Evolutionary conservation across 495 filamentous ascomycete genomes (phyloP).

Genomic region (Talaromyces wortmannii): DNA sequence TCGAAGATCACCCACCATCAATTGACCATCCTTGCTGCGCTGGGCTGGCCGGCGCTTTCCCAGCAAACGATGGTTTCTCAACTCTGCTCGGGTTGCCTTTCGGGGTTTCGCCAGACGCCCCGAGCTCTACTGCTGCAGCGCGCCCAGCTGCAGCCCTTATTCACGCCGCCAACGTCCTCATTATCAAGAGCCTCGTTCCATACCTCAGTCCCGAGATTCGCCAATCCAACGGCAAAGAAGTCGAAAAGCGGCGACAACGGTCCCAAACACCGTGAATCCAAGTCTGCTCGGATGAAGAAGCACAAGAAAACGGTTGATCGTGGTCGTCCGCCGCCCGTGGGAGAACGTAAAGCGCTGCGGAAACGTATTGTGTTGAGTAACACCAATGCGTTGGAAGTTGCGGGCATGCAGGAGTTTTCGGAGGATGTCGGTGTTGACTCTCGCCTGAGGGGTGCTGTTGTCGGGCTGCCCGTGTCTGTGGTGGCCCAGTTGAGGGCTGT

Average conservation of each 20-base stretch:
- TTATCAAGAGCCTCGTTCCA: constrained; percentile 25
- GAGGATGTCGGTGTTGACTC: constrained; percentile 45
- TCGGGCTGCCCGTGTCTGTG: constrained; percentile 60
- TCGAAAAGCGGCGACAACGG: constrained; percentile 12
- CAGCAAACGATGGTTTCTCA: constrained; percentile 54
- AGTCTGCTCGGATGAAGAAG: constrained; percentile 45
- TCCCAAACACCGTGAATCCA: constrained; percentile 29
- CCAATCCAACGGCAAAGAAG: constrained; percentile 33
- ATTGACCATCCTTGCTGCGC: constrained; percentile 32
- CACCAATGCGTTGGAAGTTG: constrained; percentile 77
- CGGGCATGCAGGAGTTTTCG: constrained; percentile 54
- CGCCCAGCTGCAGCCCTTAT: constrained; percentile 22
- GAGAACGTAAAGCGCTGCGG: constrained; percentile 79
- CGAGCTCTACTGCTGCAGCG: constrained; percentile 19
- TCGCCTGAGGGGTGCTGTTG: constrained; percentile 53
- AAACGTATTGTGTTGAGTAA: constrained; percentile 91
- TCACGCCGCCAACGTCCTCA: constrained; percentile 21
- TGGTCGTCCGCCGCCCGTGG: constrained; percentile 50
- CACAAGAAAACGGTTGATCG: constrained; percentile 37
- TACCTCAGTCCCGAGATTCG: constrained; percentile 30
- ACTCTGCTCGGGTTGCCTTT: constrained; percentile 63
- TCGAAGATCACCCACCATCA: not conserved
- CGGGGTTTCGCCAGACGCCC: constrained; percentile 41
- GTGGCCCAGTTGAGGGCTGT: constrained; percentile 73
- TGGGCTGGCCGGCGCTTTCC: constrained; percentile 18